phyloP scores from a whole-genome alignment of 768 basidiomycete genomes.

The Tubosaeta brunneosetosa region DNA sequence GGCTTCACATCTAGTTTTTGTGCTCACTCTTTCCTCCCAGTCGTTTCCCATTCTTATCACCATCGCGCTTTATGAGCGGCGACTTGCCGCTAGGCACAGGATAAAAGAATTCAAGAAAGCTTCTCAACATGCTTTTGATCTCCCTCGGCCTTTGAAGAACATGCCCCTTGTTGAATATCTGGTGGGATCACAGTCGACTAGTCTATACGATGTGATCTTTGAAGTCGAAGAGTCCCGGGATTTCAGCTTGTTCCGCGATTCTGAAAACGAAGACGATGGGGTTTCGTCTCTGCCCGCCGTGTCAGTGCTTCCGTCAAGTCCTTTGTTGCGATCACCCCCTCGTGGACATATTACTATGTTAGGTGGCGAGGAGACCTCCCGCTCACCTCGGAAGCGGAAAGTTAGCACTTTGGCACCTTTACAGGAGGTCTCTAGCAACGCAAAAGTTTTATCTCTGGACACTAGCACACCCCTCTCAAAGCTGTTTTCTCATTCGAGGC shows the following conservation, averaged over 20 bases:
- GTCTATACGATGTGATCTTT: constrained; percentile 76
- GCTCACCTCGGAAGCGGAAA: constrained; percentile 21
- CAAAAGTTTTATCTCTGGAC: constrained; percentile 27
- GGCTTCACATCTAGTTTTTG: not conserved
- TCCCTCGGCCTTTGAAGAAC: constrained; percentile 68
- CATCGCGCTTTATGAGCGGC: constrained; percentile 79
- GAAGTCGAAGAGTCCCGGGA: constrained; percentile 54
- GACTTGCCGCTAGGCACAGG: constrained; percentile 47
- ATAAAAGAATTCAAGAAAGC: constrained; percentile 50
- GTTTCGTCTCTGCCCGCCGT: constrained; percentile 7
- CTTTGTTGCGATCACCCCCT: constrained; percentile 8
- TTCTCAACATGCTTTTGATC: constrained; percentile 53
- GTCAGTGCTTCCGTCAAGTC: constrained; percentile 8
- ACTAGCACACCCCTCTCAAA: constrained; percentile 24
- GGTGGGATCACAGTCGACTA: constrained; percentile 62
- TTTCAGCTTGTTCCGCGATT: constrained; percentile 47
- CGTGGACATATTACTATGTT: not conserved
- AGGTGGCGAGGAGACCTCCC: constrained; percentile 10
- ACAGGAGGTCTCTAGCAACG: constrained; percentile 27
- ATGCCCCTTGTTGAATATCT: constrained; percentile 74
- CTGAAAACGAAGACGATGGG: constrained; percentile 38
- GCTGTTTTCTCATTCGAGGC: constrained; percentile 24
- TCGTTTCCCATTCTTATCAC: constrained; percentile 72
- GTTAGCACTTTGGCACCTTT: constrained; percentile 24
- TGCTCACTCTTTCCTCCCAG: constrained; percentile 27